Evolutionary conservation across 139 green algal species (phyloP).

Genomic region (Picocystis salinarum): DNA sequence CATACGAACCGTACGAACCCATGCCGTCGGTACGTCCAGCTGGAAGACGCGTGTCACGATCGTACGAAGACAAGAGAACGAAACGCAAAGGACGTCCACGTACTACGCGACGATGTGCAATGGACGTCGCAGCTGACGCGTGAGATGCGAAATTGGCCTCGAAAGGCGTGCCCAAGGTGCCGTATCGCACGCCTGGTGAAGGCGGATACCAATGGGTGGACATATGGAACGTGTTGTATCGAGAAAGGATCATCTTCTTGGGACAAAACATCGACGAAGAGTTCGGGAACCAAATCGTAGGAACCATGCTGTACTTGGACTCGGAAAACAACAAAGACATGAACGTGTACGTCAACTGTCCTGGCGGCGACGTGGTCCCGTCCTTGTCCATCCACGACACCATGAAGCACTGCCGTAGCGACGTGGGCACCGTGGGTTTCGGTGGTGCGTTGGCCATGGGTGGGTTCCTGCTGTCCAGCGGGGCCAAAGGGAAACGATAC

Average conservation of each 20-base stretch:
- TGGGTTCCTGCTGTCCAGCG: conserved; percentile 82
- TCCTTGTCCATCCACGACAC: conserved; percentile 91
- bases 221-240: conserved; percentile 79
- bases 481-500: conserved; percentile 49
- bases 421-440: conserved; percentile 84
- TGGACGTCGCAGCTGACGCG: too few relatives aligned
- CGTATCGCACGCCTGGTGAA: conserved; percentile 55
- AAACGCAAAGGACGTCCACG: too few relatives aligned
- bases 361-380: conserved; percentile 65
- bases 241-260: conserved; percentile 77
- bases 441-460: conserved; percentile 85
- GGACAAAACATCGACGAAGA: conserved; percentile 65
- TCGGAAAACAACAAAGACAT: conserved; percentile 68
- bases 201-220: conserved; percentile 73
- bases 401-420: conserved; percentile 76
- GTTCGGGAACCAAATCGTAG: conserved; percentile 72
- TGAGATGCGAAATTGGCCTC: too few relatives aligned
- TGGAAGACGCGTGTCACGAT: too few relatives aligned
- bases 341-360: conserved; percentile 76
- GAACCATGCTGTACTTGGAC: conserved; percentile 82
- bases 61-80: too few relatives aligned
- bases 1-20: too few relatives aligned
- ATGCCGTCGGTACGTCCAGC: too few relatives aligned
- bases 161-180: conserved; percentile 67
- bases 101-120: too few relatives aligned